Evolutionary conservation across 345 rosid species (phyloP).

Genomic region (Eucalyptus coolabah): DNA sequence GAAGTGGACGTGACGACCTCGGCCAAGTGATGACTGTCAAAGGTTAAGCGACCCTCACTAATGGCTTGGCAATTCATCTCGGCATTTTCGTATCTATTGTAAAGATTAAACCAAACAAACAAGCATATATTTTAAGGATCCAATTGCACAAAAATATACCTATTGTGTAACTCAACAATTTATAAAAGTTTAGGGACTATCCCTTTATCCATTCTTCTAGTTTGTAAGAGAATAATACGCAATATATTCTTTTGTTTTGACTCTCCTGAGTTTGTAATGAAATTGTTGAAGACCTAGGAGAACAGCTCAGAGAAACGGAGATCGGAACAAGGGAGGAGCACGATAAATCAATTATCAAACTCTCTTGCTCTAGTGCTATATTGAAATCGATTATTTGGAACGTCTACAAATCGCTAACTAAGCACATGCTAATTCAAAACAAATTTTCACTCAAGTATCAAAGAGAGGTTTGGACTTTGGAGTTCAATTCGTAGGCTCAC

Average conservation of each 20-base stretch:
- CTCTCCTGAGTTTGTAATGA: not conserved
- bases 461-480: not conserved
- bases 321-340: not conserved
- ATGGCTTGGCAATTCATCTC: not conserved
- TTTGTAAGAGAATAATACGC: not conserved
- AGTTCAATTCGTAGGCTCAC: not conserved
- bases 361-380: not conserved
- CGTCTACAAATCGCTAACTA: fast-evolving
- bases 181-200: not conserved
- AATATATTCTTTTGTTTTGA: not conserved
- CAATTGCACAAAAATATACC: fast-evolving
- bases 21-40: not conserved
- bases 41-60: fast-evolving
- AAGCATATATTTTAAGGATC: too few species aligned
- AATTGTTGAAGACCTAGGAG: not conserved
- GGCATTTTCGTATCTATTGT: fast-evolving
- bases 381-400: not conserved
- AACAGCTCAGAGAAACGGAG: fast-evolving
- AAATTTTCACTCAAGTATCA: not conserved
- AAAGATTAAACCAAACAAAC: not conserved
- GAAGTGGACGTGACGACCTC: fast-evolving
- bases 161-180: not conserved
- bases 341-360: too few species aligned
- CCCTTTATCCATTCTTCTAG: not conserved
- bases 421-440: not conserved